Evolutionary conservation across 106 monocot species (phyloP), one percentile per base, ranked within the genome.

Genomic region (Alisma plantagoaquatica): DNA sequence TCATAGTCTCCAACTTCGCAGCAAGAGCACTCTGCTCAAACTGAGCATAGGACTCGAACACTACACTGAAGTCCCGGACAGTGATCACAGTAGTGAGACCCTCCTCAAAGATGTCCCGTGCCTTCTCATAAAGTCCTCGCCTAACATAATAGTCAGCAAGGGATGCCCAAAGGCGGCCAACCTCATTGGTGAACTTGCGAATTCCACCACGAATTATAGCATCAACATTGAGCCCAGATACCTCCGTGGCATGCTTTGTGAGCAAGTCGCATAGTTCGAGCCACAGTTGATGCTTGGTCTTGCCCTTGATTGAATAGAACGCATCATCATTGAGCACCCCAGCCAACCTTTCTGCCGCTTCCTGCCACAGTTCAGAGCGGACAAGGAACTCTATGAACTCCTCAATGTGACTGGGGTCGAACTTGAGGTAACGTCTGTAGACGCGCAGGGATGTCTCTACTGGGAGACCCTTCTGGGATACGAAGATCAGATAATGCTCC

Each of bases 321-420:
- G 49, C 28, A 42, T 85, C 78, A 18, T 85, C 78, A 18, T 98
- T 98, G 23, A 98, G 66, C 5, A 98, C 82, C 4, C 61, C 56
- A 0, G 98, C 85, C 15, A 98, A 58, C 20, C 85, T 62, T 56
- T 98, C 85, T 1, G 98, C 70, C 2, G 82, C 90, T 61, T 98
- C 96, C 75, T 98, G 98, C 98, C 98, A 98, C 14, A 71, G 65
- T 16, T 65, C 49, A 1, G 96, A 89, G 23, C 56, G 29, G 30
- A 90, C 46, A 23, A 98, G 71, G 57, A 98, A 98, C 27, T 98
- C 78, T 46, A 98, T 90, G 51, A 82, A 98, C 15, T 98, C 77
- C 72, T 98, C 98, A 27, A 90, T 86, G 68, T 98, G 98, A n/a
- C 78, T 69, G 5, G 98, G 85, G 44, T 98, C 90, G 29, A 78